Conservation (phyloP, 225 moss, liverwort and hornwort species). For the Marchantia polymorpha region DNA sequence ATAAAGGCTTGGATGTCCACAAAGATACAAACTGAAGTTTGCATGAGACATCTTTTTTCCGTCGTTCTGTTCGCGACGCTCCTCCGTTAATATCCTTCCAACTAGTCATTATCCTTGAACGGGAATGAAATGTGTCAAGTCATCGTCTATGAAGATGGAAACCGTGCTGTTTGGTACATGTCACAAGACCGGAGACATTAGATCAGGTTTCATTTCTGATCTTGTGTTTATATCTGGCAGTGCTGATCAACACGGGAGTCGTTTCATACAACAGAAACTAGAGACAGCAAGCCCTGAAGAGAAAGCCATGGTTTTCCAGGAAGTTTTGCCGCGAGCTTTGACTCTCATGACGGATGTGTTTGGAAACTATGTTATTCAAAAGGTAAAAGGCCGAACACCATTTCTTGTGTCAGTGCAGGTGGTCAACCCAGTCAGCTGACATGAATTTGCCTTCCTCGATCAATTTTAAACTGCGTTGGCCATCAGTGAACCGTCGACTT, state of each 20-base stretch:
- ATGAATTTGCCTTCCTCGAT: too few relatives aligned
- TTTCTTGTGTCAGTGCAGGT: neutral
- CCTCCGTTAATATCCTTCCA: too few relatives aligned
- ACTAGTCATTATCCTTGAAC: too few relatives aligned
- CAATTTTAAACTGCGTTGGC: too few relatives aligned
- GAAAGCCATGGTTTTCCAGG: slow-evolving; percentile 94
- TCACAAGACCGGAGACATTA: neutral
- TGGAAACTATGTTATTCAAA: slow-evolving; percentile 96
- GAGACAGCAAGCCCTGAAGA: slow-evolving; percentile 87
- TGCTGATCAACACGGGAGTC: slow-evolving; percentile 98
- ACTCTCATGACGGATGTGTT: slow-evolving; percentile 97
- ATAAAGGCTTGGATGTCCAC: too few relatives aligned
- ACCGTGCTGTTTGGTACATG: neutral
- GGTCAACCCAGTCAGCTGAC: too few relatives aligned
- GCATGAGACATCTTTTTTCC: too few relatives aligned
- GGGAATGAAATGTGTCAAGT: neutral
- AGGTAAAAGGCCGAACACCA: slow-evolving; percentile 45
- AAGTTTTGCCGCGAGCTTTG: slow-evolving; percentile 89
- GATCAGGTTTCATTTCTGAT: neutral
- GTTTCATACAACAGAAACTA: slow-evolving; percentile 94
- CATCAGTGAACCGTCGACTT: too few relatives aligned
- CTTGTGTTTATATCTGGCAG: slow-evolving; percentile 37
- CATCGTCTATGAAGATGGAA: neutral
- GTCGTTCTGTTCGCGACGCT: too few relatives aligned
- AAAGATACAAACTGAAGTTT: too few relatives aligned